phyloP scores from a whole-genome alignment of 1,284 basidiomycete species.

The Ganoderma sp. region DNA sequence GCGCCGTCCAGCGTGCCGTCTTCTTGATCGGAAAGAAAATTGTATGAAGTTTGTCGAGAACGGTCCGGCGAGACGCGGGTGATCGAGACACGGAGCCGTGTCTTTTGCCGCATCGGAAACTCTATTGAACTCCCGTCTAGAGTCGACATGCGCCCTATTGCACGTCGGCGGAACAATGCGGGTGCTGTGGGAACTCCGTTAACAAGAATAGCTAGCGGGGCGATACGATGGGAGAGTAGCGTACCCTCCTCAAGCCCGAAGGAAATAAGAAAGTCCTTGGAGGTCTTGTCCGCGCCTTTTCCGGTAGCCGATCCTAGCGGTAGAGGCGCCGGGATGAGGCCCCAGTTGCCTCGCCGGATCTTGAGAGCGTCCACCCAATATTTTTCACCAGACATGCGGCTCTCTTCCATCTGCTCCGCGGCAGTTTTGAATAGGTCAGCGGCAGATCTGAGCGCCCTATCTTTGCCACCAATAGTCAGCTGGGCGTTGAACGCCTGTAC shows the following conservation, averaged over 20 bases:
- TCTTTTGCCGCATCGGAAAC: constrained; percentile 66
- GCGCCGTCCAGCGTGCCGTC: constrained; percentile 53
- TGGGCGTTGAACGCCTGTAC: constrained; percentile 79
- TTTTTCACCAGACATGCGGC: constrained; percentile 62
- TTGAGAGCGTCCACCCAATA: constrained; percentile 83
- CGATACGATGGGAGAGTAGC: constrained; percentile 17
- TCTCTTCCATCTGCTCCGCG: constrained; percentile 69
- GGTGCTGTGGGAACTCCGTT: constrained; percentile 54
- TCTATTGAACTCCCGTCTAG: constrained; percentile 53
- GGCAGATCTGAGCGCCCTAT: constrained; percentile 75
- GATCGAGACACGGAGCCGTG: constrained; percentile 64
- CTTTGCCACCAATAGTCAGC: constrained; percentile 75
- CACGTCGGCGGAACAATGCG: constrained; percentile 61
- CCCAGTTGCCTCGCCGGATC: constrained; percentile 77
- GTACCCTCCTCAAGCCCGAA: constrained; percentile 81
- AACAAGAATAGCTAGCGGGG: constrained; percentile 1
- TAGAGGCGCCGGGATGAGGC: constrained; percentile 74
- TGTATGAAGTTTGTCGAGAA: constrained; percentile 44
- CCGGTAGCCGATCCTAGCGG: constrained; percentile 69
- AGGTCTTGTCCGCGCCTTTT: constrained; percentile 76
- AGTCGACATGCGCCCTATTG: constrained; percentile 69
- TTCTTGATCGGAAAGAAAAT: constrained; percentile 43
- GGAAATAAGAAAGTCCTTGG: constrained; percentile 78
- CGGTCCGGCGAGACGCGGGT: constrained; percentile 45
- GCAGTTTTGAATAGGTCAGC: constrained; percentile 71